A percentile compares a stretch with the other conserved stretches of the same genome.
These are phyloP conservation scores for Vigna nakashimae DNA, from an alignment of 306 rosid species.

Conservation along the genomic window DNA sequence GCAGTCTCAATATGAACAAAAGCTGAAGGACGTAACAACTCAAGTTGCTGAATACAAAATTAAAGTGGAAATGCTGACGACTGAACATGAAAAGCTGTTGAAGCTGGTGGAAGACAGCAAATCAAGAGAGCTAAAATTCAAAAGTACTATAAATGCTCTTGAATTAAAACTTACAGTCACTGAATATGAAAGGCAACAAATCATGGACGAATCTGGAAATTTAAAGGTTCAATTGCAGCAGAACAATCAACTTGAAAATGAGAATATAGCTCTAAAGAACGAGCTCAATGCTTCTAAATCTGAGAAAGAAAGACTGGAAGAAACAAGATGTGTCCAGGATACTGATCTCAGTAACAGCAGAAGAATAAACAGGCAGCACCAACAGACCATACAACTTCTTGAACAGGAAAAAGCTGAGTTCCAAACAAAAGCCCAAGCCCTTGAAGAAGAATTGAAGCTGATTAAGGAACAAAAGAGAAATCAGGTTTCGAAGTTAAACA, in stretches of 20 bases:
- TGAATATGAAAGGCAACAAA: conserved; percentile 54
- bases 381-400: conserved; percentile 55
- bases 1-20: conserved; percentile 57
- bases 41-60: conserved; percentile 54
- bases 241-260: conserved; percentile 47
- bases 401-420: conserved; percentile 59
- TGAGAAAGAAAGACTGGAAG: conserved; percentile 62
- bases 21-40: conserved; percentile 48
- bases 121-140: conserved; percentile 55
- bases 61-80: conserved; percentile 51
- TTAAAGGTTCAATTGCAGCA: conserved; percentile 57
- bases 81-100: conserved; percentile 54
- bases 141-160: conserved; percentile 48
- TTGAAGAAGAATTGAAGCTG: conserved; percentile 59
- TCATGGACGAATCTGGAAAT: conserved; percentile 52
- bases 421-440: conserved; percentile 51
- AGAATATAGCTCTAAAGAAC: conserved; percentile 54
- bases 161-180: conserved; percentile 58
- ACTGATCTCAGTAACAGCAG: conserved; percentile 53
- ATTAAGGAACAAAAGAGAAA: conserved; percentile 59
- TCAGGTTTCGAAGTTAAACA: conserved; percentile 46
- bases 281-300: conserved; percentile 49
- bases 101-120: conserved; percentile 57
- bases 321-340: conserved; percentile 42
- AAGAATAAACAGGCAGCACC: conserved; percentile 55